phyloP scores from a whole-genome alignment of 192 early-diverging fungal species.

The Backusella tarrabulga region DNA sequence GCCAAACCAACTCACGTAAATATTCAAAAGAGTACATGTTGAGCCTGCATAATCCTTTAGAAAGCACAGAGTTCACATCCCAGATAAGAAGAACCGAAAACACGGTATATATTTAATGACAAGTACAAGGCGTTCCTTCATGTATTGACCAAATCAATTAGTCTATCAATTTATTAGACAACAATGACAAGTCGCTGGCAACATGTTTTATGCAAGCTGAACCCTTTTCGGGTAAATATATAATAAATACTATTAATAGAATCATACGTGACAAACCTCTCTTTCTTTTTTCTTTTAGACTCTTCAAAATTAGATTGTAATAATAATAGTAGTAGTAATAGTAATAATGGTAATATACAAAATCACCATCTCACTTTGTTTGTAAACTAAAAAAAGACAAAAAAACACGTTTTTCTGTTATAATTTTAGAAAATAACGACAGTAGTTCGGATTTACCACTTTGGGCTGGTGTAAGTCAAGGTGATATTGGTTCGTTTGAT shows the following conservation, averaged over 20 bases:
- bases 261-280: neutral
- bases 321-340: neutral
- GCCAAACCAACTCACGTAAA: constrained; percentile 48
- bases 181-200: neutral
- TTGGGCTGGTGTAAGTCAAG: constrained; percentile 5
- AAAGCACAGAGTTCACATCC: constrained; percentile 28
- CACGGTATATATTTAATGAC: neutral
- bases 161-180: neutral
- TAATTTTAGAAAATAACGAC: neutral
- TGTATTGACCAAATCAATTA: constrained; percentile 52
- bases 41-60: constrained; percentile 60
- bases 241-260: neutral
- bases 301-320: neutral
- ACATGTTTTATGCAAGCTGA: neutral
- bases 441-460: neutral
- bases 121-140: constrained; percentile 53
- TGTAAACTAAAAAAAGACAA: neutral
- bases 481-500: constrained; percentile 5
- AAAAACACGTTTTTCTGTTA: neutral
- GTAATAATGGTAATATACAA: neutral
- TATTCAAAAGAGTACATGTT: constrained; percentile 79
- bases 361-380: neutral
- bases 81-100: neutral
- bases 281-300: neutral
- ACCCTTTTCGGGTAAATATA: neutral